Conservation (phyloP, 768 basidiomycete species). For the Erythrobasidium yunnanense region DNA sequence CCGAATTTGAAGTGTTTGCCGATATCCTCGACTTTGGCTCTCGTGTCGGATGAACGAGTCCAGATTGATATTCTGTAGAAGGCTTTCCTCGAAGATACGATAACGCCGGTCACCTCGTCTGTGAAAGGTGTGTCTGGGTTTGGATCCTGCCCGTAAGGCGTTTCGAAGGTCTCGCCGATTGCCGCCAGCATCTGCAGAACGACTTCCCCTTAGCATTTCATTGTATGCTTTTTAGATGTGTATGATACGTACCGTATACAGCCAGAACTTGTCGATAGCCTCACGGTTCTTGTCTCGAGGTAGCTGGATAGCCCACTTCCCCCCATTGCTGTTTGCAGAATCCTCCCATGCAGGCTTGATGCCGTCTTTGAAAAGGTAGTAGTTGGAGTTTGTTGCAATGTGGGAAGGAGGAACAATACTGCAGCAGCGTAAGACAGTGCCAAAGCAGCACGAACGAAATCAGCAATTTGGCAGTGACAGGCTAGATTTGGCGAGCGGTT, state of each 20-base stretch:
- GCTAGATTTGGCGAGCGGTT: constrained; percentile 47
- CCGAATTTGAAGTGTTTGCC: constrained; percentile 68
- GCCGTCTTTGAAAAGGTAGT: constrained; percentile 91
- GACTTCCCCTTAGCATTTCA: too few species aligned
- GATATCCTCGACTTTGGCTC: constrained; percentile 38
- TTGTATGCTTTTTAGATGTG: not conserved
- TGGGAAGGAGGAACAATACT: constrained; percentile 92
- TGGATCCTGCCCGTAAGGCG: constrained; percentile 50
- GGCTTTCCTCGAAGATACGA: constrained; percentile 82
- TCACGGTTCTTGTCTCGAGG: constrained; percentile 84
- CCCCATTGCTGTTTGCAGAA: constrained; percentile 84
- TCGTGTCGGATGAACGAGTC: constrained; percentile 62
- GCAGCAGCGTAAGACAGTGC: constrained; percentile 54
- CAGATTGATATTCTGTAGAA: constrained; percentile 97
- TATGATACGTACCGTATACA: constrained; percentile 65
- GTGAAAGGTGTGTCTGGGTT: constrained; percentile 44
- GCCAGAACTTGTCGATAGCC: constrained; percentile 89
- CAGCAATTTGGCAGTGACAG: not conserved
- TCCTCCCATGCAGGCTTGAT: constrained; percentile 38
- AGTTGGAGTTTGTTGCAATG: constrained; percentile 92
- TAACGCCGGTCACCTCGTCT: constrained; percentile 64
- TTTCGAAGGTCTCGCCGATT: constrained; percentile 97
- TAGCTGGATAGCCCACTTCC: constrained; percentile 97
- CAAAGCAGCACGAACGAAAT: not conserved
- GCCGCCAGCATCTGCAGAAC: constrained; percentile 83